A percentile compares a stretch with the other conserved stretches of the same genome.
Conservation (phyloP, 768 basidiomycete species). For the Naganishia vishniacii region DNA sequence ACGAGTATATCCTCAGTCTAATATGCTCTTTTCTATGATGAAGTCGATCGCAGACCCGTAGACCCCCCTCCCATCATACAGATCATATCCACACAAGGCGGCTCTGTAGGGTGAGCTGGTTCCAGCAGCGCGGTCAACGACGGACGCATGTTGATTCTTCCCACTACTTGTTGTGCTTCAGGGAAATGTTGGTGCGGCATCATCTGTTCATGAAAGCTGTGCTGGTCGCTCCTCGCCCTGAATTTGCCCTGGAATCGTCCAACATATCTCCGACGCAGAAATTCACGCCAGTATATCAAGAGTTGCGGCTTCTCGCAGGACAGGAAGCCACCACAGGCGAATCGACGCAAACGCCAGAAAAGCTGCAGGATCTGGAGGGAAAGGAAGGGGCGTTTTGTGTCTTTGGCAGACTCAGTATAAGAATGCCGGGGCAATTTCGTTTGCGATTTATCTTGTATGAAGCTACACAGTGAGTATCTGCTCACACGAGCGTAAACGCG, state of each 20-base stretch:
- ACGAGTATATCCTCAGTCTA: not conserved
- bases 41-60: conserved; percentile 48
- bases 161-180: no score
- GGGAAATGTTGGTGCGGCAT: conserved; percentile 38
- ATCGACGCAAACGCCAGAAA: conserved; percentile 45
- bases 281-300: not conserved
- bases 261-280: not conserved
- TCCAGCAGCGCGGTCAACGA: not conserved
- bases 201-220: conserved; percentile 45
- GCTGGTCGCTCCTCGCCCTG: conserved; percentile 36
- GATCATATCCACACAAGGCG: conserved; percentile 19
- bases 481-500: not conserved
- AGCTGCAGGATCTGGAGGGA: conserved; percentile 41
- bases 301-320: conserved; percentile 43
- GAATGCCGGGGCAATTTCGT: conserved; percentile 47
- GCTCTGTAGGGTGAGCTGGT: not conserved
- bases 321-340: conserved; percentile 48
- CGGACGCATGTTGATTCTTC: not conserved
- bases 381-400: conserved; percentile 40
- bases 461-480: conserved; percentile 40
- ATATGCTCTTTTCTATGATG: not conserved
- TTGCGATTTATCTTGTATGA: conserved; percentile 46
- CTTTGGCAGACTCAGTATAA: conserved; percentile 47
- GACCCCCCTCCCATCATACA: conserved; percentile 49
- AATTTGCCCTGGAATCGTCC: conserved; percentile 3